Percentiles rank a stretch among this genome's conserved stretches.
These are phyloP conservation scores for Albatrellus ellisii DNA, from an alignment of 768 basidiomycete species.

Conservation along the genomic window DNA sequence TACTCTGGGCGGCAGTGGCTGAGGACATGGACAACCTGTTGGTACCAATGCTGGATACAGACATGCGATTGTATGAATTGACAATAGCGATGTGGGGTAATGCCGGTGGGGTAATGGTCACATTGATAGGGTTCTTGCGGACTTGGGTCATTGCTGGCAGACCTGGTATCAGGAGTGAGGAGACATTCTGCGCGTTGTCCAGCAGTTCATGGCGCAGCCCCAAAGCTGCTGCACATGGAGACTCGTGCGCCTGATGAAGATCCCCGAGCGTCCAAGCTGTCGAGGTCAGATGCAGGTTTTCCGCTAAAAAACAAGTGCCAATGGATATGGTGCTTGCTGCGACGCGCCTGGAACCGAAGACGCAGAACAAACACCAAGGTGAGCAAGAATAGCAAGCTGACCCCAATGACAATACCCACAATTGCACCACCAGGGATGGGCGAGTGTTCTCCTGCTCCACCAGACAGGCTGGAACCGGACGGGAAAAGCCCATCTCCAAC, in stretches of 20 bases:
- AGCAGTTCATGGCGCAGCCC: slow-evolving; percentile 7
- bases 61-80: neutral
- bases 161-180: neutral
- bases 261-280: slow-evolving; percentile 8
- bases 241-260: slow-evolving; percentile 15
- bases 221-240: slow-evolving; percentile 46
- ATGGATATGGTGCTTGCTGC: slow-evolving; percentile 26
- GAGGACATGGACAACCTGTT: neutral
- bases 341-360: slow-evolving; percentile 29
- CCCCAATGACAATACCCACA: slow-evolving; percentile 28
- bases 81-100: neutral
- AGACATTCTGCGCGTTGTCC: neutral
- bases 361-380: slow-evolving; percentile 32
- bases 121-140: neutral
- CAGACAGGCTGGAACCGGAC: neutral
- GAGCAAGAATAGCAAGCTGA: slow-evolving; percentile 20
- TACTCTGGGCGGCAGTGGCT: neutral
- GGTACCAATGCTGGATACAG: neutral
- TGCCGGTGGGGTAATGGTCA: neutral
- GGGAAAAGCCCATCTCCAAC: neutral
- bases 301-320: slow-evolving; percentile 34
- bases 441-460: slow-evolving; percentile 2
- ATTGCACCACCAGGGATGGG: slow-evolving; percentile 31
- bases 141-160: slow-evolving; percentile 4
- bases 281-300: slow-evolving; percentile 14